phyloP scores from a whole-genome alignment of 75 land plant species.

The Selaginella moellendorffii region DNA sequence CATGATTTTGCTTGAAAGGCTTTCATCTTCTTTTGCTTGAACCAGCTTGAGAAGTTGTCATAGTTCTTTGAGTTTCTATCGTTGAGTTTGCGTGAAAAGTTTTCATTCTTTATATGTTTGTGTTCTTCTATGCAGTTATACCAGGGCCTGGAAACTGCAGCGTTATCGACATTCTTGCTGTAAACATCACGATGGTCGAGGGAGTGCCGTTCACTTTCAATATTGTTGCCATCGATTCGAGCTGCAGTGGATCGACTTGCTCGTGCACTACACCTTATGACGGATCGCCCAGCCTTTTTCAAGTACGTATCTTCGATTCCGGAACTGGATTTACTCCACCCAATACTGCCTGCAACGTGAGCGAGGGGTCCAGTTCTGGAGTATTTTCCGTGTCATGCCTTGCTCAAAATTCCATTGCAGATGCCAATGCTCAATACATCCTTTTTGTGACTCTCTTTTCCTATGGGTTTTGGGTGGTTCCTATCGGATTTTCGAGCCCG shows the following conservation, averaged over 20 bases:
- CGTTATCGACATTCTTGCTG: neutral
- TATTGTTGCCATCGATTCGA: neutral
- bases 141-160: neutral
- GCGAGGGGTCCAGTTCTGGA: neutral
- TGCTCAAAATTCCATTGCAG: neutral
- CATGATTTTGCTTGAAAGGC: no score
- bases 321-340: neutral
- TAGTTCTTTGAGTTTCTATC: no score
- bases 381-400: neutral
- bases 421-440: neutral
- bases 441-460: neutral
- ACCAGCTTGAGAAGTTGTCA: no score
- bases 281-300: neutral
- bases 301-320: neutral
- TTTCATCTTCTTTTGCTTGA: no score
- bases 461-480: neutral
- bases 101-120: neutral
- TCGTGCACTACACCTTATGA: neutral
- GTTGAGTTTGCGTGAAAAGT: no score
- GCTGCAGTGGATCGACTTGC: neutral
- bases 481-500: neutral
- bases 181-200: neutral
- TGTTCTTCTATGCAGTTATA: neutral
- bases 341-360: neutral
- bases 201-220: neutral